These are phyloP conservation scores for Cytidiella melzeri DNA, from an alignment of 768 basidiomycete species.

Conservation along the genomic window DNA sequence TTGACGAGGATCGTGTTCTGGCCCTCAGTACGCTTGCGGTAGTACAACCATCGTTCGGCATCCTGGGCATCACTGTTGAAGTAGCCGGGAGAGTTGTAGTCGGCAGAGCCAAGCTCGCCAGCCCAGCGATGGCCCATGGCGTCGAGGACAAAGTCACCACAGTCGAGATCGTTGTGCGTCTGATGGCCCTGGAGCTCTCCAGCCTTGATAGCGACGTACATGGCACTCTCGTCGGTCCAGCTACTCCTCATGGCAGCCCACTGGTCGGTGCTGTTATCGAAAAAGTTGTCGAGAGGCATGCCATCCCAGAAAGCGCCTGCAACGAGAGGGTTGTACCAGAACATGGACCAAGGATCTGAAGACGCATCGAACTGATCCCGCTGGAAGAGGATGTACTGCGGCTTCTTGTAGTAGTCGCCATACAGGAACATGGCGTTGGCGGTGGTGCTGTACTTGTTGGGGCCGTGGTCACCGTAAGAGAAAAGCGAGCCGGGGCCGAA, in stretches of 20 bases:
- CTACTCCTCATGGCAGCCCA: slow-evolving; percentile 91
- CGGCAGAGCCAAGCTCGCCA: slow-evolving; percentile 86
- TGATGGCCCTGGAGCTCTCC: slow-evolving; percentile 79
- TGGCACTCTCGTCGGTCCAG: slow-evolving; percentile 83
- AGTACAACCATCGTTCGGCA: slow-evolving; percentile 81
- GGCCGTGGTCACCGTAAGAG: slow-evolving; percentile 79
- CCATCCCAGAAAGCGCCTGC: slow-evolving; percentile 91
- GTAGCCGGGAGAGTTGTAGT: slow-evolving; percentile 75
- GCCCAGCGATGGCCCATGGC: slow-evolving; percentile 92
- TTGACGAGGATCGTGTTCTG: slow-evolving; percentile 90
- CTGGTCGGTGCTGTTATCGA: slow-evolving; percentile 62
- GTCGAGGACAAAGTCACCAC: slow-evolving; percentile 93
- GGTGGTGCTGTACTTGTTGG: slow-evolving; percentile 93
- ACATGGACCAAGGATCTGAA: slow-evolving; percentile 59
- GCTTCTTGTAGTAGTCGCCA: slow-evolving; percentile 58
- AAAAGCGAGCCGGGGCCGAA: slow-evolving; percentile 82
- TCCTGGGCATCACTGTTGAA: slow-evolving; percentile 70
- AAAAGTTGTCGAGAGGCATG: slow-evolving; percentile 75
- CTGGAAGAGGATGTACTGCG: slow-evolving; percentile 81
- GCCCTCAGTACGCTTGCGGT: slow-evolving; percentile 94
- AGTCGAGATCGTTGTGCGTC: slow-evolving; percentile 92
- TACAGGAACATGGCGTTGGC: slow-evolving; percentile 87
- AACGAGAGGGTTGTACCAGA: slow-evolving; percentile 87
- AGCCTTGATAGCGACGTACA: slow-evolving; percentile 87
- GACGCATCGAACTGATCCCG: slow-evolving; percentile 63